A percentile compares a stretch with the other conserved stretches of the same genome.
Conservation (phyloP, 202 grass and related monocot genomes). For the Digitaria exilis region DNA sequence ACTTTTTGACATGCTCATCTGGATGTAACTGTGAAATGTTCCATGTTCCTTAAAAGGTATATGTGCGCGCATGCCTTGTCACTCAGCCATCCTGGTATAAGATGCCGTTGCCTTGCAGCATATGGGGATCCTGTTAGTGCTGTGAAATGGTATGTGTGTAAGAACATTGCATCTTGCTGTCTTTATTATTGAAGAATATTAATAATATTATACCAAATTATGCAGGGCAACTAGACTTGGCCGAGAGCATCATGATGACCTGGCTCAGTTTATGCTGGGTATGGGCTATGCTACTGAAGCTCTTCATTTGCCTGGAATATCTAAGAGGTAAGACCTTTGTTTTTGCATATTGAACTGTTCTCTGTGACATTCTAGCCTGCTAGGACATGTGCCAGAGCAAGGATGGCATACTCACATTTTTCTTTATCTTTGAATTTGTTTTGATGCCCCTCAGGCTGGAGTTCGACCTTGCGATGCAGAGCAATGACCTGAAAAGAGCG, state of each 20-base stretch:
- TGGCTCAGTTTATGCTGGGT: slow-evolving; percentile 97
- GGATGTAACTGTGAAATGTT: slow-evolving; percentile 39
- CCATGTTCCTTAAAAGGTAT: slow-evolving; percentile 64
- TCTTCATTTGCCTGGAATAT: slow-evolving; percentile 99
- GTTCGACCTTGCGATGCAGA: slow-evolving; percentile 99
- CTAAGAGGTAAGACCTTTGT: slow-evolving; percentile 68
- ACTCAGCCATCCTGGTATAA: slow-evolving; percentile 96
- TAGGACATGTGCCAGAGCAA: slow-evolving; percentile 26
- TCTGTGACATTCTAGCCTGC: slow-evolving; percentile 11
- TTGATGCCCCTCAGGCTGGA: slow-evolving; percentile 71
- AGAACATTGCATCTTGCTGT: slow-evolving; percentile 22
- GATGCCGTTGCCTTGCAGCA: slow-evolving; percentile 93
- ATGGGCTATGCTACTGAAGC: slow-evolving; percentile 99
- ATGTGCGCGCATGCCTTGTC: slow-evolving; percentile 99
- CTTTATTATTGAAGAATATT: not conserved
- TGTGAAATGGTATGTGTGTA: slow-evolving; percentile 82
- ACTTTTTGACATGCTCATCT: slow-evolving; percentile 10
- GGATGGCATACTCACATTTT: slow-evolving; percentile 14
- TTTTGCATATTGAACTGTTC: slow-evolving; percentile 14
- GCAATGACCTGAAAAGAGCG: slow-evolving; percentile 95
- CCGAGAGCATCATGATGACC: slow-evolving; percentile 95
- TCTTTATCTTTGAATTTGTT: slow-evolving; percentile 33
- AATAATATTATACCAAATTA: slow-evolving; percentile 29
- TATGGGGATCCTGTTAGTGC: slow-evolving; percentile 94
- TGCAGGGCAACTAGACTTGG: slow-evolving; percentile 93